phyloP scores from a whole-genome alignment of 108 stramenopile species.

The Aurantiochytrium sp. region DNA sequence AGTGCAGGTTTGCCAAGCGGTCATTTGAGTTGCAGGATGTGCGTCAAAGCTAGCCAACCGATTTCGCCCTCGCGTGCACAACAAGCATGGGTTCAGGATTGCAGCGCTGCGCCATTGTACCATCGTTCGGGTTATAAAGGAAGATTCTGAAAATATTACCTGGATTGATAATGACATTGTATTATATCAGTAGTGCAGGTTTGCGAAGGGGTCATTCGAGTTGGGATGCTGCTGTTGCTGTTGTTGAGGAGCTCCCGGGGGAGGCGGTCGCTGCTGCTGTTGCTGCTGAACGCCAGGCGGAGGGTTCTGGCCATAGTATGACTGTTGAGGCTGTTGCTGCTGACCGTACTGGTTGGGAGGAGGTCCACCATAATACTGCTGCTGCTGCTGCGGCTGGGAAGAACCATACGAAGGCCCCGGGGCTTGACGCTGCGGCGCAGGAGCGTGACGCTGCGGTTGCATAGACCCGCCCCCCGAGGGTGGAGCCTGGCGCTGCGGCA shows the following conservation, averaged over 20 bases:
- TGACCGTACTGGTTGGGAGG: not conserved
- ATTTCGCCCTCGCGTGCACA: no score
- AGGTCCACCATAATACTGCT: not conserved
- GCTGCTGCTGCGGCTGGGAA: not conserved
- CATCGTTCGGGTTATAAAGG: no score
- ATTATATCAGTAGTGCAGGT: not conserved
- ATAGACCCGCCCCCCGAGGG: not conserved
- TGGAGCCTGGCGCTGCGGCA: not conserved
- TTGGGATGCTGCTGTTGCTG: not conserved
- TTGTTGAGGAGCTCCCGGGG: not conserved
- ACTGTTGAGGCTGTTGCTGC: not conserved
- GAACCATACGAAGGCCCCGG: not conserved
- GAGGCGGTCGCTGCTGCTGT: not conserved
- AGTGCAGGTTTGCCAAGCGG: no score
- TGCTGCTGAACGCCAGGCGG: not conserved
- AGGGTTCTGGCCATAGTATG: not conserved
- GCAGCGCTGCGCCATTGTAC: no score
- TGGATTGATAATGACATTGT: no score
- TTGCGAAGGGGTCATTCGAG: constrained; percentile 6
- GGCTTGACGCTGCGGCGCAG: not conserved
- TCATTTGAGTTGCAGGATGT: no score
- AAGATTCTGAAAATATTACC: no score
- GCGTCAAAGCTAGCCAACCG: no score
- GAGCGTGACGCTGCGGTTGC: not conserved
- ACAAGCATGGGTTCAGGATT: no score